These are phyloP conservation scores for Rhodomyrtus tomentosa DNA, from an alignment of 345 rosid genomes.

Conservation along the genomic window DNA sequence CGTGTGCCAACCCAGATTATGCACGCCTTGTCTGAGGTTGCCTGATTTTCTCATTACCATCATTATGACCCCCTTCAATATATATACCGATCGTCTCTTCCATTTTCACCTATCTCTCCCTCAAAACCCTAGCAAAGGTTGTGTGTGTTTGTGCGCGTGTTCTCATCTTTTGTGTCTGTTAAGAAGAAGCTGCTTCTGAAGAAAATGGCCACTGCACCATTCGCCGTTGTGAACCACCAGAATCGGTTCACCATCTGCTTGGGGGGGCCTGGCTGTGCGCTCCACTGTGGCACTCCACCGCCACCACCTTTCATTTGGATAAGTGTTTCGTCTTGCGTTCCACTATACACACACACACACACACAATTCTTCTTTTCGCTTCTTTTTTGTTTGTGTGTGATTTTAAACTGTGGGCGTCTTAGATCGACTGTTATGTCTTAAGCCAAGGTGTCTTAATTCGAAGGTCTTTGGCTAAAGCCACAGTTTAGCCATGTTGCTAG, in stretches of 20 bases:
- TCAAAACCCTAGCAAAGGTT: neutral
- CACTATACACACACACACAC: too few species aligned
- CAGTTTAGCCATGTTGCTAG: neutral
- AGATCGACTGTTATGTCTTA: neutral
- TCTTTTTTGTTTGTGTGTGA: neutral
- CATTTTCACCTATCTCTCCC: neutral
- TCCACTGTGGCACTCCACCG: too few species aligned
- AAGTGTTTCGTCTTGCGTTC: neutral
- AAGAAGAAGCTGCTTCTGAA: neutral
- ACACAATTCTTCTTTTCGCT: neutral
- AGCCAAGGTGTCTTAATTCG: neutral
- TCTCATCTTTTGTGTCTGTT: neutral
- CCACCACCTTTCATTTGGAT: neutral
- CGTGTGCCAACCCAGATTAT: neutral
- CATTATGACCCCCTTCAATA: neutral
- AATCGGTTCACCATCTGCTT: neutral
- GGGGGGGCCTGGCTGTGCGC: neutral
- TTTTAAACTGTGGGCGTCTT: rapidly evolving
- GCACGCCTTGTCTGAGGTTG: neutral
- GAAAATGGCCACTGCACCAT: neutral
- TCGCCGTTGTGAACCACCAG: neutral
- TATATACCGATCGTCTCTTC: neutral
- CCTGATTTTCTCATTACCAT: neutral
- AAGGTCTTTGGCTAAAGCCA: neutral
- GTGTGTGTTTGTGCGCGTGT: neutral